Percentiles rank a stretch among this genome's conserved stretches.
These are phyloP conservation scores for Arthrobotrys conoides DNA, from an alignment of 2,329 filamentous ascomycete species.

Conservation along the genomic window DNA sequence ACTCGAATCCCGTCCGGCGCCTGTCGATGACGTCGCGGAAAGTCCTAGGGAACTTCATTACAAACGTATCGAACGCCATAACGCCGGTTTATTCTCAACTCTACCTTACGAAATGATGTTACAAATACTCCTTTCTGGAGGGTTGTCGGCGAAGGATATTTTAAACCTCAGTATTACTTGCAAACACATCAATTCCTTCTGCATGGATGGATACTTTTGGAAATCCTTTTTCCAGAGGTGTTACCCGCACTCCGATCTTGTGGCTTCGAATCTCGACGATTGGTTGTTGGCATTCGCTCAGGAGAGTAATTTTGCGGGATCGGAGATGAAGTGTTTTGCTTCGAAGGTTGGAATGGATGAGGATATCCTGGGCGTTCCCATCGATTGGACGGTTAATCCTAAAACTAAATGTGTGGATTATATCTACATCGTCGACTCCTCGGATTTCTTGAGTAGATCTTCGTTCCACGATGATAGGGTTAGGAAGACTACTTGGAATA, in stretches of 20 bases:
- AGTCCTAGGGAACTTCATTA: slow-evolving; percentile 36
- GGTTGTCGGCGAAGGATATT: slow-evolving; percentile 36
- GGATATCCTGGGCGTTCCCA: slow-evolving; percentile 47
- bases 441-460: slow-evolving; percentile 51
- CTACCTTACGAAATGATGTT: slow-evolving; percentile 59
- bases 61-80: slow-evolving; percentile 34
- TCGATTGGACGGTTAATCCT: slow-evolving; percentile 56
- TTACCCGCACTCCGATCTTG: slow-evolving; percentile 42
- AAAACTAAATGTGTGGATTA: slow-evolving; percentile 59
- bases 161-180: slow-evolving; percentile 47
- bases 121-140: slow-evolving; percentile 51
- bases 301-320: slow-evolving; percentile 54
- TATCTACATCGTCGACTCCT: slow-evolving; percentile 58
- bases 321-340: slow-evolving; percentile 59
- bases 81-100: slow-evolving; percentile 43
- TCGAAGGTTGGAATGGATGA: slow-evolving; percentile 58
- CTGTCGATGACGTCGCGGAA: slow-evolving; percentile 6
- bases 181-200: slow-evolving; percentile 51
- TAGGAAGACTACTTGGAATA: slow-evolving; percentile 59
- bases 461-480: slow-evolving; percentile 50
- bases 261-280: slow-evolving; percentile 51
- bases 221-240: slow-evolving; percentile 55
- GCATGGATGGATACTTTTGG: slow-evolving; percentile 59
- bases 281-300: slow-evolving; percentile 54
- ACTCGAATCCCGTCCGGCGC: slow-evolving; percentile 26